phyloP scores from a whole-genome alignment of 1,139 yeast genomes.

The Yamadazyma triangularis region DNA sequence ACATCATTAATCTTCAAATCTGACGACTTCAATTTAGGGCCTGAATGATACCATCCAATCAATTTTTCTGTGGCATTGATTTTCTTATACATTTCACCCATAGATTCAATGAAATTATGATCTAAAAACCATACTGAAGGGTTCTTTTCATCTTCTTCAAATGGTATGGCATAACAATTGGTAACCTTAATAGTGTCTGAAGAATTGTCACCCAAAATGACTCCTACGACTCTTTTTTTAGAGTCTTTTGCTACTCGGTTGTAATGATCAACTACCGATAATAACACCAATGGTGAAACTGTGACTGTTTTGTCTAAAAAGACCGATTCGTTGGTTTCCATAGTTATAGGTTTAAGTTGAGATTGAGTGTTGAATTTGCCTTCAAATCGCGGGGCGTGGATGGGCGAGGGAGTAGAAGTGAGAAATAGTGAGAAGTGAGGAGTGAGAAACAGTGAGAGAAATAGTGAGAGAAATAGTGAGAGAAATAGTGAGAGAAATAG shows the following conservation, averaged over 20 bases:
- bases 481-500: too few relatives aligned
- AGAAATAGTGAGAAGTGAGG: too few relatives aligned
- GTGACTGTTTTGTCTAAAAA: constrained; percentile 62
- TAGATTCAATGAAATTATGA: constrained; percentile 91
- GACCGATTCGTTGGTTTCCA: constrained; percentile 25
- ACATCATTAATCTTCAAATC: constrained; percentile 88
- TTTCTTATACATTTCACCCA: constrained; percentile 97
- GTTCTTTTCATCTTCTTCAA: constrained; percentile 93
- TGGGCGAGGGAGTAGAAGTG: too few relatives aligned
- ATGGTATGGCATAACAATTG: constrained; percentile 84
- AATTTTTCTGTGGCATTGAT: constrained; percentile 94
- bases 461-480: too few relatives aligned
- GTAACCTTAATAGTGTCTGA: constrained; percentile 59
- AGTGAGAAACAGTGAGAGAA: too few relatives aligned
- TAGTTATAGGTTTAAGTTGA: too few relatives aligned
- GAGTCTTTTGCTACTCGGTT: constrained; percentile 70
- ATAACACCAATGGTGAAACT: constrained; percentile 91
- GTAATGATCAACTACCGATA: constrained; percentile 94
- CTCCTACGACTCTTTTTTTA: constrained; percentile 89
- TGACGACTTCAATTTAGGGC: constrained; percentile 84
- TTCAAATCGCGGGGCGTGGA: too few relatives aligned
- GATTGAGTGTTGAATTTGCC: too few relatives aligned
- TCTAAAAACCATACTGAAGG: constrained; percentile 97
- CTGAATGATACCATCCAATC: constrained; percentile 98
- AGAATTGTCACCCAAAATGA: constrained; percentile 76